Evolutionary conservation across 202 grass and related monocot species (phyloP).

Genomic region (Digitaria exilis): DNA sequence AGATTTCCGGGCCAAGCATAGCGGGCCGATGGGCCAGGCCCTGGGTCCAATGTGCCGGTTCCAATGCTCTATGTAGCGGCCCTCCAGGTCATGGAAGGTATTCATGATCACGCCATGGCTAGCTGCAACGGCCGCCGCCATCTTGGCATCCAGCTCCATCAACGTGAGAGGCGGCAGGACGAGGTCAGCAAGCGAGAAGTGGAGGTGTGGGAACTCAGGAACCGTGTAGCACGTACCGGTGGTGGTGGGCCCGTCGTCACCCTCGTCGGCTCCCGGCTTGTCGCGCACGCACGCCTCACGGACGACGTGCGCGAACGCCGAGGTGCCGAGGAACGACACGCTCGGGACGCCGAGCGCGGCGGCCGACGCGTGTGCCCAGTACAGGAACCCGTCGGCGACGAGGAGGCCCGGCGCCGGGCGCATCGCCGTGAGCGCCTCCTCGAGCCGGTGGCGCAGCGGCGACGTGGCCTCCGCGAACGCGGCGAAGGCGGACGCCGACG

Average conservation of each 20-base stretch:
- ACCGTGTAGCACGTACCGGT: constrained; percentile 21
- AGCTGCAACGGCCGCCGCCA: neutral
- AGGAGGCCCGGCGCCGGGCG: constrained; percentile 26
- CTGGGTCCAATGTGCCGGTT: neutral
- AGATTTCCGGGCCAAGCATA: constrained; percentile 28
- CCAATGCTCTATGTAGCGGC: constrained; percentile 6
- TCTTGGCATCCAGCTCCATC: constrained; percentile 36
- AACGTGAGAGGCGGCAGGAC: neutral
- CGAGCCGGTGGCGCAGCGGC: constrained; percentile 39
- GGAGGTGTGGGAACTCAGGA: constrained; percentile 40
- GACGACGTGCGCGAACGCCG: constrained; percentile 27
- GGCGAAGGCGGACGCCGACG: neutral
- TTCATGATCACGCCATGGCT: constrained; percentile 52
- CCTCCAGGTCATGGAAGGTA: constrained; percentile 34
- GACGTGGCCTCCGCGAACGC: constrained; percentile 30
- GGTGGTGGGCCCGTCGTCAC: neutral
- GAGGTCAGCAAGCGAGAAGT: constrained; percentile 31
- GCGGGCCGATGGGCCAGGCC: constrained; percentile 47
- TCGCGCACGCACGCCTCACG: neutral
- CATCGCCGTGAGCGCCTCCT: constrained; percentile 32
- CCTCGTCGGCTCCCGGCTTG: neutral
- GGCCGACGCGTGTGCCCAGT: constrained; percentile 41
- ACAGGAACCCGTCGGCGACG: constrained; percentile 39
- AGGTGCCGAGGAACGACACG: constrained; percentile 41
- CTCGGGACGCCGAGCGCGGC: constrained; percentile 34